phyloP scores from a whole-genome alignment of 208 protist genomes.

The Trypanosoma grayi region DNA sequence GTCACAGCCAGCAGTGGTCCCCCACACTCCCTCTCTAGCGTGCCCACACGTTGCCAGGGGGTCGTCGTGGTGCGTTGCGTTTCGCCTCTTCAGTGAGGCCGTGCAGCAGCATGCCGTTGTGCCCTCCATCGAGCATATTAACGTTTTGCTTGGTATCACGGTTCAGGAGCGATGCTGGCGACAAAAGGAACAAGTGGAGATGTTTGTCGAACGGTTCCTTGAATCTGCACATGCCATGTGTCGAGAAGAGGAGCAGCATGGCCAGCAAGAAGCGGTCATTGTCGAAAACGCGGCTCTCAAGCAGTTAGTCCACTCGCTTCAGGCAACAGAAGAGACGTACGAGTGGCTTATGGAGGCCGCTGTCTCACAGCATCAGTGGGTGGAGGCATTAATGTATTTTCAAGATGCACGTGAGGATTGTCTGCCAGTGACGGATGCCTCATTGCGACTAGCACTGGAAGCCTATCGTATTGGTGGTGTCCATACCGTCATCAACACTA shows the following conservation, averaged over 20 bases:
- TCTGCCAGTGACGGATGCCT: conserved; percentile 33
- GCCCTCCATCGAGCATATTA: conserved; percentile 70
- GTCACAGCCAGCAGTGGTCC: background rate
- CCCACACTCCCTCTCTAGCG: background rate
- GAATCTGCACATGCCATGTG: conserved; percentile 28
- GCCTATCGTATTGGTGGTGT: conserved; percentile 32
- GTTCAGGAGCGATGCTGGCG: conserved; percentile 49
- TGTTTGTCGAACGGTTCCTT: conserved; percentile 51
- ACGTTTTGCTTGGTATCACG: conserved; percentile 56
- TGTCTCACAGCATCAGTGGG: conserved; percentile 44
- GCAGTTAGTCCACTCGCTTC: conserved; percentile 17
- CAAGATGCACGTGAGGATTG: conserved; percentile 34
- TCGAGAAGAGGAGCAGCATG: conserved; percentile 19
- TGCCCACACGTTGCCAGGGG: too few species aligned
- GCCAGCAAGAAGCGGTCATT: background rate
- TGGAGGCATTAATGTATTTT: conserved; percentile 49
- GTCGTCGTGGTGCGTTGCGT: conserved; percentile 42
- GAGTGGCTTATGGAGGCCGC: conserved; percentile 54
- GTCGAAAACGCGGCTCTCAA: background rate
- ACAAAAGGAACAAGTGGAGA: conserved; percentile 43
- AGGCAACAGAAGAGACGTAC: conserved; percentile 64
- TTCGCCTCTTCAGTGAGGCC: conserved; percentile 55
- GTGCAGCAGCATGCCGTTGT: conserved; percentile 48
- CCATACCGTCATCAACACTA: background rate
- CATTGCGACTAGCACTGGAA: conserved; percentile 40